phyloP scores from a whole-genome alignment of 352 stramenopile genomes.

The Pythium aristosporum region DNA sequence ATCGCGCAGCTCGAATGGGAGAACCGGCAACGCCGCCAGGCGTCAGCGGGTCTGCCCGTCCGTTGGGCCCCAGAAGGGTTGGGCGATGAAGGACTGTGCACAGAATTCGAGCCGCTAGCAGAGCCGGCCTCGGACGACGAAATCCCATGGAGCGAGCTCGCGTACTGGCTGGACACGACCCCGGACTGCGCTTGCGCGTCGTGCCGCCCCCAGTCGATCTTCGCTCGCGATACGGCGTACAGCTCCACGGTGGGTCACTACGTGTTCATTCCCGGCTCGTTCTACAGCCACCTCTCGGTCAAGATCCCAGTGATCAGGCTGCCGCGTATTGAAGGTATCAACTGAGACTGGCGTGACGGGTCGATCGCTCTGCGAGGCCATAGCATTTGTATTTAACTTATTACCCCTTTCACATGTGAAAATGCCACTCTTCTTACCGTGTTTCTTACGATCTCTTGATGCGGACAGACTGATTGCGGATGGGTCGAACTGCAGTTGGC shows the following conservation, averaged over 20 bases:
- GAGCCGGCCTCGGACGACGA: constrained; percentile 18
- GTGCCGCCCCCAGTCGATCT: not conserved
- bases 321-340: constrained; percentile 62
- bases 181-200: constrained; percentile 10
- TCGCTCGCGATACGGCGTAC: no score
- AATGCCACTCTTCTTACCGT: no score
- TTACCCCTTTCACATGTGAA: no score
- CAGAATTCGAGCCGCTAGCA: constrained; percentile 8
- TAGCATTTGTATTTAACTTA: no score
- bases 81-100: no score
- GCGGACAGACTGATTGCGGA: no score
- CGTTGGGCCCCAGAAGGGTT: no score
- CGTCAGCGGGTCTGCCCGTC: no score
- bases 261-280: not conserved
- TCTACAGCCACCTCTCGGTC: constrained; percentile 1
- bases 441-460: no score
- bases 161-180: constrained; percentile 16
- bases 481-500: no score
- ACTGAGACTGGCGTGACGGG: constrained; percentile 28
- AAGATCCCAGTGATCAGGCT: constrained; percentile 58
- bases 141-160: constrained; percentile 24
- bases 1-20: constrained; percentile 8
- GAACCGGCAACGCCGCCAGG: not conserved
- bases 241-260: not conserved
- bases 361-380: no score